A percentile compares a stretch with the other conserved stretches of the same genome.
These are phyloP conservation scores for Annulohypoxylon stygium DNA, from an alignment of 495 filamentous ascomycete genomes.

Conservation along the genomic window DNA sequence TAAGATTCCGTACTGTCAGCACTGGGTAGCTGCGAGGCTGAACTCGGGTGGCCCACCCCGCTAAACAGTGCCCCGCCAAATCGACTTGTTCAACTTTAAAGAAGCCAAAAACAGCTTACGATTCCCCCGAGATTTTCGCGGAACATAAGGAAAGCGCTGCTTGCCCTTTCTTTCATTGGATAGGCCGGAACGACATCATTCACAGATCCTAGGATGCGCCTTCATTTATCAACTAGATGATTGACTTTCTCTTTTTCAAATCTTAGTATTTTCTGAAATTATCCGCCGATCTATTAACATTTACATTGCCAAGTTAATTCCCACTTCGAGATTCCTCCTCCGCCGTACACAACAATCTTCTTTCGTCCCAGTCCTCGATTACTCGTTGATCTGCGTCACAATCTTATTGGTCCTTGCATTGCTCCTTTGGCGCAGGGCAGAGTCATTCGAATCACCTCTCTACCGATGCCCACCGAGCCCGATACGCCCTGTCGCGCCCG, in stretches of 20 bases:
- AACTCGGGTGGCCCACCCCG: conserved; percentile 23
- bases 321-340: not conserved
- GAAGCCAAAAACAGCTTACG: conserved; percentile 20
- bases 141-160: conserved; percentile 24
- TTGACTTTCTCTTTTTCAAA: conserved; percentile 29
- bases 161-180: conserved; percentile 33
- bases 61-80: conserved; percentile 34
- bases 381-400: conserved; percentile 6
- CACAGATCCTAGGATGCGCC: conserved; percentile 11
- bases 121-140: conserved; percentile 47
- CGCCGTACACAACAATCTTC: not conserved
- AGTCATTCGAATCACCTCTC: conserved; percentile 36
- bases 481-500: conserved; percentile 61
- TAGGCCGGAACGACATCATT: conserved; percentile 42
- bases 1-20: not conserved
- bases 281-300: conserved; percentile 3
- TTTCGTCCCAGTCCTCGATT: not conserved
- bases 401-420: conserved; percentile 35
- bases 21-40: conserved; percentile 35
- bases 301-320: not conserved
- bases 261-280: not conserved
- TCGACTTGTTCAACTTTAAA: conserved; percentile 2
- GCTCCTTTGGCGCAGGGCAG: conserved; percentile 44
- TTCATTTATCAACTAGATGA: conserved; percentile 23
- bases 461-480: conserved; percentile 64